phyloP scores from a whole-genome alignment of 1,284 basidiomycete species.

The Cystodermella granulosa region DNA sequence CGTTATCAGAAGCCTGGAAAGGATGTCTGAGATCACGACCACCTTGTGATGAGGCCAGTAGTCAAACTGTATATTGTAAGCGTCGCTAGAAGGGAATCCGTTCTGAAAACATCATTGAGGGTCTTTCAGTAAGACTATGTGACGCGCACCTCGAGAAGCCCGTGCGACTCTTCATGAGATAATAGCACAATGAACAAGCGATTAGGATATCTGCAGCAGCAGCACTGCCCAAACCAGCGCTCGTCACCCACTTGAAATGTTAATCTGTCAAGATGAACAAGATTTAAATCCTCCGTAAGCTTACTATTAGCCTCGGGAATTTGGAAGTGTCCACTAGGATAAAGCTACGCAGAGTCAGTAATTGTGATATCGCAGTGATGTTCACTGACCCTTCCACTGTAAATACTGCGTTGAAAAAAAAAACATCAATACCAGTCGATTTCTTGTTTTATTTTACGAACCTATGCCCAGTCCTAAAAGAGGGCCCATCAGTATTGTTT shows the following conservation, averaged over 20 bases:
- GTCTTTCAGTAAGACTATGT: neutral
- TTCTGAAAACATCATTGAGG: constrained; percentile 19
- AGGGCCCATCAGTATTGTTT: neutral
- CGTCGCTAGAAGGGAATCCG: constrained; percentile 41
- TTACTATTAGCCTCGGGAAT: constrained; percentile 37
- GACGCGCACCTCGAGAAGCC: constrained; percentile 31
- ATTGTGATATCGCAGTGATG: neutral
- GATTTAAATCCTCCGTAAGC: constrained; percentile 11
- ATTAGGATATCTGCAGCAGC: constrained; percentile 43
- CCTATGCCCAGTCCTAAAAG: constrained; percentile 39
- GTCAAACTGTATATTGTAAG: constrained; percentile 41
- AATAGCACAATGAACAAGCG: constrained; percentile 40
- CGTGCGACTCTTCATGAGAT: constrained; percentile 37
- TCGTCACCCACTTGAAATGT: constrained; percentile 39
- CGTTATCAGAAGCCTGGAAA: neutral
- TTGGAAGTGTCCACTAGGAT: constrained; percentile 24
- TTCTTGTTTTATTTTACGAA: constrained; percentile 14
- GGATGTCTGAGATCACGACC: constrained; percentile 1
- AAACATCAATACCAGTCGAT: neutral
- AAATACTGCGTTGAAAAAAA: constrained; percentile 32
- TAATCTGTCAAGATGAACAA: constrained; percentile 1
- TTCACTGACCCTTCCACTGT: constrained; percentile 36
- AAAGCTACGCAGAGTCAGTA: constrained; percentile 20
- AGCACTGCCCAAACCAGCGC: constrained; percentile 41
- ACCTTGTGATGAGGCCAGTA: constrained; percentile 42